phyloP scores from a whole-genome alignment of 202 grass and related monocot species.

The Elaeis oleifera region DNA sequence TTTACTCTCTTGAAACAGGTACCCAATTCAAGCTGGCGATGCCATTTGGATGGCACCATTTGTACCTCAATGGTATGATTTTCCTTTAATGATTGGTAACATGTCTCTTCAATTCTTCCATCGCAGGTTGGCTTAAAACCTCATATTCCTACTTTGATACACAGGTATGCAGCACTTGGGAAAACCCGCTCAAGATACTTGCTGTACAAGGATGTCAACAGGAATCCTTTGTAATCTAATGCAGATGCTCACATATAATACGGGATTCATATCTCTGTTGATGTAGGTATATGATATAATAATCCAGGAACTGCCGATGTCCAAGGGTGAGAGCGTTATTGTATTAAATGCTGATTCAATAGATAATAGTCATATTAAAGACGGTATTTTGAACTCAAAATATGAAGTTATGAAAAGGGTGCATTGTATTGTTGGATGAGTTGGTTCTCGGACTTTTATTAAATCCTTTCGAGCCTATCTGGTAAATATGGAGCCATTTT shows the following conservation, averaged over 20 bases:
- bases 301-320: too few relatives aligned
- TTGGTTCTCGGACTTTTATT: too few relatives aligned
- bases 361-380: too few relatives aligned
- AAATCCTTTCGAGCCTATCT: too few relatives aligned
- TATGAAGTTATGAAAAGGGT: too few relatives aligned
- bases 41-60: slow-evolving; percentile 97
- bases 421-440: too few relatives aligned
- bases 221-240: slow-evolving; percentile 49
- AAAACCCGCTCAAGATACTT: slow-evolving; percentile 79
- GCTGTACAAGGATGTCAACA: slow-evolving; percentile 95
- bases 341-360: too few relatives aligned
- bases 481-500: too few relatives aligned
- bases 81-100: neutral
- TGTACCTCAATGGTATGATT: slow-evolving; percentile 83
- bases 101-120: neutral
- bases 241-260: neutral
- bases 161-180: slow-evolving; percentile 85
- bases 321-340: too few relatives aligned
- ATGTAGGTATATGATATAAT: neutral
- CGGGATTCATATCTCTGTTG: neutral
- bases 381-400: too few relatives aligned
- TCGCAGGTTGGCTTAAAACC: too few relatives aligned
- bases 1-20: slow-evolving; percentile 46
- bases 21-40: slow-evolving; percentile 86
- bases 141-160: slow-evolving; percentile 1